These are phyloP conservation scores for Zoysia japonica DNA, from an alignment of 176 grass and related monocot genomes.

Conservation along the genomic window DNA sequence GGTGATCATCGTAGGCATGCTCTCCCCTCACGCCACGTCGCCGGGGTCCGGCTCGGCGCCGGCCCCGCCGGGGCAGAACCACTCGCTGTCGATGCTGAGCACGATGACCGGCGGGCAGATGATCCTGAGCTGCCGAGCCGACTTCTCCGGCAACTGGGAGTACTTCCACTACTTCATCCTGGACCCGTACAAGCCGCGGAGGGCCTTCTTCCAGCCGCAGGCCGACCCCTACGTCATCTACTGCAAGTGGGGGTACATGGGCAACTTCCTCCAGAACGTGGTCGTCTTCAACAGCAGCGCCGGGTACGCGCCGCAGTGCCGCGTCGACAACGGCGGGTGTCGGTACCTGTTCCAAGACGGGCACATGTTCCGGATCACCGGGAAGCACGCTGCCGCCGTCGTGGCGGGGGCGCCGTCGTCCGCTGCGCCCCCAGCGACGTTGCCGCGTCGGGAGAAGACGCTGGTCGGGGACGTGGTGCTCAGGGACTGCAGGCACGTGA, in stretches of 20 bases:
- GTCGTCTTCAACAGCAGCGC: conserved; percentile 54
- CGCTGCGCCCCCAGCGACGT: neutral
- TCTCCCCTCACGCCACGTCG: conserved; percentile 44
- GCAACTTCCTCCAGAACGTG: conserved; percentile 58
- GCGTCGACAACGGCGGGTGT: conserved; percentile 44
- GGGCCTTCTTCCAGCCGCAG: conserved; percentile 54
- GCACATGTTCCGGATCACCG: conserved; percentile 48
- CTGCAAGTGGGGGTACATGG: conserved; percentile 68
- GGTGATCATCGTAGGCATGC: conserved; percentile 47
- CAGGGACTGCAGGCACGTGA: conserved; percentile 47
- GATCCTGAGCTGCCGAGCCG: conserved; percentile 61
- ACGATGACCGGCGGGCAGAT: conserved; percentile 62
- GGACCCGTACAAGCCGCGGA: conserved; percentile 53
- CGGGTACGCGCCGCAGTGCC: conserved; percentile 9
- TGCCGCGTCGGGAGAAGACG: conserved; percentile 17
- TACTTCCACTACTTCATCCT: conserved; percentile 72
- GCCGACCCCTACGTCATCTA: conserved; percentile 36
- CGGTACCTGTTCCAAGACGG: conserved; percentile 55
- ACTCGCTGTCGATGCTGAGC: conserved; percentile 59
- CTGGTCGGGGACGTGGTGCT: conserved; percentile 50
- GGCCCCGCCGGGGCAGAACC: conserved; percentile 31
- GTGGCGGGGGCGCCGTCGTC: neutral
- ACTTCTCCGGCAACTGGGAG: conserved; percentile 47
- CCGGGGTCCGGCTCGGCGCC: neutral
- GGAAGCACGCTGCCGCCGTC: neutral